Percentiles rank a stretch among this genome's conserved stretches.
Conservation (phyloP, 192 early-diverging fungal genomes). For the Globomyces pollinis-pini region DNA sequence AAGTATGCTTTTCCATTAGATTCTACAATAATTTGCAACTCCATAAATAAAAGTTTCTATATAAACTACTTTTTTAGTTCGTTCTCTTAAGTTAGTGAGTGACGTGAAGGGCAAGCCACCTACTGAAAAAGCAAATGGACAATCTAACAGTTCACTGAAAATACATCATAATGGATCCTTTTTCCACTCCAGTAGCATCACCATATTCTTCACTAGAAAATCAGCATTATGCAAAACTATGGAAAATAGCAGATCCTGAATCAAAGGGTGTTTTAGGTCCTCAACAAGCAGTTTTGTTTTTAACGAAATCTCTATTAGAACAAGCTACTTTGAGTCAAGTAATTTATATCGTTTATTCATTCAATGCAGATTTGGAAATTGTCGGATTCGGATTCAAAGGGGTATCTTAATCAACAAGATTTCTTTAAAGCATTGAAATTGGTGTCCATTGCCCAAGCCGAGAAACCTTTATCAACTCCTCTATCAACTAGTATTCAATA, state of each 20-base stretch:
- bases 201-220: too few species aligned
- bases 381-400: constrained; percentile 70
- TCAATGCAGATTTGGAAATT: constrained; percentile 70
- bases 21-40: too few species aligned
- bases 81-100: too few species aligned
- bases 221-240: constrained; percentile 26
- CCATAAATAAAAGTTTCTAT: too few species aligned
- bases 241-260: constrained; percentile 19
- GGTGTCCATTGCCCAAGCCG: constrained; percentile 79
- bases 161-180: too few species aligned
- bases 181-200: too few species aligned
- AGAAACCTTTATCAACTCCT: constrained; percentile 43
- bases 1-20: too few species aligned
- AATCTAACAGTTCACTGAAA: too few species aligned
- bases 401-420: constrained; percentile 58
- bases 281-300: constrained; percentile 26
- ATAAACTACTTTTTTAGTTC: too few species aligned
- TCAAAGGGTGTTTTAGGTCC: constrained; percentile 18
- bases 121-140: too few species aligned
- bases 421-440: constrained; percentile 82
- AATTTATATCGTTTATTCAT: not conserved
- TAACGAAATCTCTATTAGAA: constrained; percentile 33
- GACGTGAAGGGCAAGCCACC: too few species aligned
- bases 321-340: constrained; percentile 33
- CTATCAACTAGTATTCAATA: constrained; percentile 41